These are phyloP conservation scores for Colletotrichum cereale DNA, from an alignment of 2,329 filamentous ascomycete species.

Conservation along the genomic window DNA sequence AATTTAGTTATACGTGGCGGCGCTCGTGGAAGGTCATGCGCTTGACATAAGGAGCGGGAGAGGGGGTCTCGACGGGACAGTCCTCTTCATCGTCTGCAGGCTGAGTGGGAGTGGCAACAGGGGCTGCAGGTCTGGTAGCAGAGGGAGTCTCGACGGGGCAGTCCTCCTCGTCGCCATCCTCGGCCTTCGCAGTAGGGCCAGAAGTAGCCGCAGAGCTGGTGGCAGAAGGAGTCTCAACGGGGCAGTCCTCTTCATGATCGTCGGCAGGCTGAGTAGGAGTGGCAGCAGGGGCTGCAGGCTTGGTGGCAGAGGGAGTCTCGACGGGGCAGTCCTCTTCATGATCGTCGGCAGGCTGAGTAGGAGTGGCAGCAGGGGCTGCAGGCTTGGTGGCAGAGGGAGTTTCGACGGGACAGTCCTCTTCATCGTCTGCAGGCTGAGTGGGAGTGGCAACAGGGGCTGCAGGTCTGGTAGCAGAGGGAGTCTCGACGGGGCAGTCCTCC, in stretches of 20 bases:
- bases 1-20: constrained; percentile 22
- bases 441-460: constrained; percentile 16
- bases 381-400: constrained; percentile 4
- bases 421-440: constrained; percentile 22
- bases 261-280: constrained; percentile 19
- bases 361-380: constrained; percentile 18
- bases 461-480: constrained; percentile 9
- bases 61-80: constrained; percentile 30
- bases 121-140: constrained; percentile 7
- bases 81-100: constrained; percentile 29
- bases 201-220: constrained; percentile 19
- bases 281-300: constrained; percentile 12
- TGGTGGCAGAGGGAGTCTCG: constrained; percentile 16
- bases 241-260: constrained; percentile 34
- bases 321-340: constrained; percentile 32
- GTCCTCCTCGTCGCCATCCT: constrained; percentile 34
- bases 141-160: constrained; percentile 27
- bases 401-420: constrained; percentile 35
- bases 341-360: constrained; percentile 16
- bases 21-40: constrained; percentile 40
- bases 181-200: constrained; percentile 9
- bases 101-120: constrained; percentile 20
- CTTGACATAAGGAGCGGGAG: constrained; percentile 24
- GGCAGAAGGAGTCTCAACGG: constrained; percentile 16
- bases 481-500: constrained; percentile 29